Base-by-base conservation (phyloP, 2,329 filamentous ascomycete genomes). In the Exserohilum rostratum region DNA sequence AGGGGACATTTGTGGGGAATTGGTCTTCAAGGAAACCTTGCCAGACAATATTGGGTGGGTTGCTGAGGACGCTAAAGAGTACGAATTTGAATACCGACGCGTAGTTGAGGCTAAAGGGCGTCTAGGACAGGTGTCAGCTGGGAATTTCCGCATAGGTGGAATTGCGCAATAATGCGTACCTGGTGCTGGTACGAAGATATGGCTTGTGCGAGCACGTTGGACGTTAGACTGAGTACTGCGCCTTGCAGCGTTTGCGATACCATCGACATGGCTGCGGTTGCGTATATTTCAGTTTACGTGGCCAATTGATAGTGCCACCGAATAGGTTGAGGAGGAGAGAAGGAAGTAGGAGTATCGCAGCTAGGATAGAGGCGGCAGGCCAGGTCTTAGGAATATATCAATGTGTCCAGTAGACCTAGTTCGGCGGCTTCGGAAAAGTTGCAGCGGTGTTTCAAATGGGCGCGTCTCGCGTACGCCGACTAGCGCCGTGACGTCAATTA, bases 11-110 rank as follows among this genome's bases (percentile, higher is more conserved):
- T 0, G 88, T 87, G 0, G 92, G 92, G 69, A 91, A 96, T 3
- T 80, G 76, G 5, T 83, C 78, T 76, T 96, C 92, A 47, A 96
- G 82, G 69, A 84, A 90, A 35, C 85, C 83, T 80, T 96, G 92
- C 92, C 91, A 96, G 66, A 90, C 71, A 70, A 91, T 90, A 76
- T 97, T 97, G 39, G 90, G 90, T 2, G 92, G 91, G 35, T 87
- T 89, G 74, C 83, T 88, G 55, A 96, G 70, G 30, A 90, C 70
- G 61, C 87, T 85, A 79, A 88, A 96, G 48, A 91, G 69, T 46
- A 90, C 77, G 75, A 96, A 96, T 71, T 92, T 90, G 63, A 92
- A 77, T 38, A 96, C 81, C 3, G 89, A 85, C 5, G 83, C 76
- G 76, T 83, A 82, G 75, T 92, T 85, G 64, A 96, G 78, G 20